A percentile compares a stretch with the other conserved stretches of the same genome.
Evolutionary conservation across 768 basidiomycete genomes (phyloP).

Genomic region (Pulveroboletus sp.): DNA sequence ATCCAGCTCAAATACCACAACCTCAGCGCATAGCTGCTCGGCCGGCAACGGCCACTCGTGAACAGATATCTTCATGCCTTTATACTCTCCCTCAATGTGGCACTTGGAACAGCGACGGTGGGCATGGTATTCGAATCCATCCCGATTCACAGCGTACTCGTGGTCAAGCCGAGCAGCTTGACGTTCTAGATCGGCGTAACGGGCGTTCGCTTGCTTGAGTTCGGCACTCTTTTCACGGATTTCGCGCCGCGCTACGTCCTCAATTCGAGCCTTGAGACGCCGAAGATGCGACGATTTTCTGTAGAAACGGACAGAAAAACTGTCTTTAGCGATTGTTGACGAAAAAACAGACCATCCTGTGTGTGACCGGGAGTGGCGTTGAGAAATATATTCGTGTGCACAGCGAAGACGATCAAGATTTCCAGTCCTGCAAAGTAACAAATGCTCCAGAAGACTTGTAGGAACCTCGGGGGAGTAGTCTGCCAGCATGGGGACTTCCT

Average conservation of each 20-base stretch:
- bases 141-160: neutral
- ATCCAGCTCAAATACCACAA: conserved; percentile 39
- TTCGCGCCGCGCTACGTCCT: conserved; percentile 18
- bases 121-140: conserved; percentile 1
- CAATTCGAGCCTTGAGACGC: conserved; percentile 28
- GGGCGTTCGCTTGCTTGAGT: conserved; percentile 20
- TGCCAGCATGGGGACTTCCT: conserved; percentile 23
- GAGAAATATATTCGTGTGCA: conserved; percentile 30
- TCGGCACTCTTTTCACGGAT: conserved; percentile 27
- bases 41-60: conserved; percentile 47
- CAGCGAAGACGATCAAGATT: conserved; percentile 26
- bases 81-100: conserved; percentile 13
- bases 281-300: conserved; percentile 19
- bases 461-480: conserved; percentile 35
- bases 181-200: conserved; percentile 15
- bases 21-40: conserved; percentile 15
- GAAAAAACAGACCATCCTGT: conserved; percentile 34
- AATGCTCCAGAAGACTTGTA: conserved; percentile 18
- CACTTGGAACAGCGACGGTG: conserved; percentile 29
- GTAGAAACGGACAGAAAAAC: conserved; percentile 37
- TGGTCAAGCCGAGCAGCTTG: conserved; percentile 8
- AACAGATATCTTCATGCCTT: conserved; percentile 28
- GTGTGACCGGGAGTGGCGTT: conserved; percentile 22
- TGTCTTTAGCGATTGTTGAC: conserved; percentile 4
- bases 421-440: conserved; percentile 29